These are phyloP conservation scores for Microsporum ferrugineum DNA, from an alignment of 2,329 filamentous ascomycete species.

Conservation along the genomic window DNA sequence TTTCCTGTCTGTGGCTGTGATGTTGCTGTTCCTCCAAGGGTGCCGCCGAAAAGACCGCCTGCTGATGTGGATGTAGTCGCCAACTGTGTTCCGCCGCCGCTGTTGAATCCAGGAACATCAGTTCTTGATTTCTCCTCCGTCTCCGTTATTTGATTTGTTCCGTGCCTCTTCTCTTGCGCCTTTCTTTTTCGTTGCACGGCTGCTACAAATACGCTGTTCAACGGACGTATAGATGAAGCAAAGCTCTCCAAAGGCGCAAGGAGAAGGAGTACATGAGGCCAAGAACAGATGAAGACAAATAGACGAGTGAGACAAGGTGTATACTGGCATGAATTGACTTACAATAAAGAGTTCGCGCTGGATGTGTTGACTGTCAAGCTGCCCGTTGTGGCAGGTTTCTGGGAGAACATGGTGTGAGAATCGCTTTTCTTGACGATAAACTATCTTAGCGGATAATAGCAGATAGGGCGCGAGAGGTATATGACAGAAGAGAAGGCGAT, in stretches of 20 bases:
- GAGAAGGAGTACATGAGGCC: background rate
- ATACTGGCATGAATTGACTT: constrained; percentile 2
- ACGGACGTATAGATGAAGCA: background rate
- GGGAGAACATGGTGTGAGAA: constrained; percentile 12
- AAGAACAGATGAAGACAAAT: background rate
- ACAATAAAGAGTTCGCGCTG: constrained; percentile 15
- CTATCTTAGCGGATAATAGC: too few relatives aligned
- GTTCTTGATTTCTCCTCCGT: background rate
- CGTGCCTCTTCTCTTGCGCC: background rate
- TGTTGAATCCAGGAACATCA: background rate
- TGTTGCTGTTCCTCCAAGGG: constrained; percentile 13
- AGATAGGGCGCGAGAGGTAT: background rate
- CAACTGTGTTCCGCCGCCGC: constrained; percentile 7
- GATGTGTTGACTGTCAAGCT: constrained; percentile 15
- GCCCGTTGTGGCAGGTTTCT: constrained; percentile 9
- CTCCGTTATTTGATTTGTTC: background rate
- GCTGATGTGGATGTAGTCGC: constrained; percentile 12
- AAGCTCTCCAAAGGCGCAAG: background rate
- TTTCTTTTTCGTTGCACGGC: background rate
- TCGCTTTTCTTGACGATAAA: too few relatives aligned
- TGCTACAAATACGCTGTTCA: too few relatives aligned
- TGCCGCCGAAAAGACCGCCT: constrained; percentile 26
- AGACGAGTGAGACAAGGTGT: background rate
- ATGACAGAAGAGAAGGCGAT: background rate
- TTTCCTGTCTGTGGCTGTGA: constrained; percentile 11